Percentiles rank a stretch among this genome's conserved stretches.
Conservation (phyloP, 2,329 filamentous ascomycete genomes). For the Stenocarpella maydis region DNA sequence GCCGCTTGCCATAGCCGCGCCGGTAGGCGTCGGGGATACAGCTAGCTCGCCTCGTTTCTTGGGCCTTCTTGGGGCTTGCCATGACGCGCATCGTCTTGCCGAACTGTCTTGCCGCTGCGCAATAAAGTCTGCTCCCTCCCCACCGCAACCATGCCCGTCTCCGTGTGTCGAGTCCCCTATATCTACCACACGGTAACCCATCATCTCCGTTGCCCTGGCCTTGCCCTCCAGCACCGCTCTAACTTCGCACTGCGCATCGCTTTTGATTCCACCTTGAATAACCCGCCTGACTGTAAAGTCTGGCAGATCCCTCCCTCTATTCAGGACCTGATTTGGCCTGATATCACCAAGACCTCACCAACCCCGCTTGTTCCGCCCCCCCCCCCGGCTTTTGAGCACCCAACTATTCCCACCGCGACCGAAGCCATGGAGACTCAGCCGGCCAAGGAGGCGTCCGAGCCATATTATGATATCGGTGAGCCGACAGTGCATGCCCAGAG, state of each 20-base stretch:
- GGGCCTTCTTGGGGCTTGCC: constrained; percentile 5
- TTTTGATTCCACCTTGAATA: background rate
- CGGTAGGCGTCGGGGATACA: constrained; percentile 16
- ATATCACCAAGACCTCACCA: background rate
- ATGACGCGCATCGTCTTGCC: constrained; percentile 27
- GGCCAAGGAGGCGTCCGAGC: constrained; percentile 29
- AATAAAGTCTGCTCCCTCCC: constrained; percentile 12
- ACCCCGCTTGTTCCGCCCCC: too few species aligned
- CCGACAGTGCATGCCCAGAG: background rate
- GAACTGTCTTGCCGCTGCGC: constrained; percentile 27
- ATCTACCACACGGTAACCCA: background rate
- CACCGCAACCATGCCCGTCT: background rate
- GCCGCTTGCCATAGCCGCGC: constrained; percentile 29
- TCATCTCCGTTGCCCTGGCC: background rate
- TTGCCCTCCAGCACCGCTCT: background rate
- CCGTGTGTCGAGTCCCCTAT: background rate
- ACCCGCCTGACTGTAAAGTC: background rate
- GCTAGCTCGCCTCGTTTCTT: constrained; percentile 1
- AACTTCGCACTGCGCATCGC: background rate
- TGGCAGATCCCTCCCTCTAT: too few species aligned
- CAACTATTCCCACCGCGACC: background rate
- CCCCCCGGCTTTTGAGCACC: too few species aligned
- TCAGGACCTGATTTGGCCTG: background rate
- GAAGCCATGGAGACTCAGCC: constrained; percentile 34
- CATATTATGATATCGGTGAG: constrained; percentile 38